Percentiles rank a stretch among this genome's conserved stretches.
These are phyloP conservation scores for Acidomyces sp. DNA, from an alignment of 495 filamentous ascomycete species.

Conservation along the genomic window DNA sequence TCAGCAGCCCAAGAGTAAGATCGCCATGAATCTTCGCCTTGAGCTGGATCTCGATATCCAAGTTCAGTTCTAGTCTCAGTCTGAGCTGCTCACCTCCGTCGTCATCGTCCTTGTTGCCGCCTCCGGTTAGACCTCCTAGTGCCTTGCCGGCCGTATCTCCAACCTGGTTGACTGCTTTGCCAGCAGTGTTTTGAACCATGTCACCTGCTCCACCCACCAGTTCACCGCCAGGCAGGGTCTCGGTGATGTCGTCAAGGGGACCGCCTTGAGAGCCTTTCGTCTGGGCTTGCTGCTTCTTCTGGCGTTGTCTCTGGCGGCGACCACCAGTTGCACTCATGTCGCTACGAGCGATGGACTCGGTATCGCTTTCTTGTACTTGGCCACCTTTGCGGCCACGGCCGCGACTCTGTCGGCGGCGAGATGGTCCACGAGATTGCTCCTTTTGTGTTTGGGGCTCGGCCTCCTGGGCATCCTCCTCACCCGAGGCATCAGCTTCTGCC, in stretches of 20 bases:
- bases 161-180: constrained; percentile 23
- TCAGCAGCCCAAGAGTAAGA: constrained; percentile 65
- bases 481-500: constrained; percentile 20
- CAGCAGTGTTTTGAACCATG: constrained; percentile 32
- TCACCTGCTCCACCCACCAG: constrained; percentile 27
- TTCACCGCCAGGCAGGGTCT: constrained; percentile 30
- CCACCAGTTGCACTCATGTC: constrained; percentile 28
- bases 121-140: constrained; percentile 27
- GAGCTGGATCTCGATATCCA: constrained; percentile 79
- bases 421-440: constrained; percentile 19
- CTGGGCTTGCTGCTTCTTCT: constrained; percentile 25
- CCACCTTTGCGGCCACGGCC: constrained; percentile 27
- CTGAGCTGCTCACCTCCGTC: constrained; percentile 50
- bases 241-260: constrained; percentile 29
- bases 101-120: constrained; percentile 24
- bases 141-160: constrained; percentile 29
- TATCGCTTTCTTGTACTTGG: constrained; percentile 22
- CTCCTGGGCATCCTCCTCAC: constrained; percentile 11
- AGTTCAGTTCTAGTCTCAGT: constrained; percentile 68
- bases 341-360: constrained; percentile 27
- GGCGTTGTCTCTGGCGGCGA: constrained; percentile 28
- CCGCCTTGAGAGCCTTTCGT: constrained; percentile 14
- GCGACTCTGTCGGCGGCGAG: constrained; percentile 29
- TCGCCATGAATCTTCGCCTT: constrained; percentile 91
- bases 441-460: constrained; percentile 24